Evolutionary conservation across 2,329 filamentous ascomycete genomes (phyloP), one percentile per base, ranked within the genome.

Genomic region (Stagonosporopsis chrysanthemi): DNA sequence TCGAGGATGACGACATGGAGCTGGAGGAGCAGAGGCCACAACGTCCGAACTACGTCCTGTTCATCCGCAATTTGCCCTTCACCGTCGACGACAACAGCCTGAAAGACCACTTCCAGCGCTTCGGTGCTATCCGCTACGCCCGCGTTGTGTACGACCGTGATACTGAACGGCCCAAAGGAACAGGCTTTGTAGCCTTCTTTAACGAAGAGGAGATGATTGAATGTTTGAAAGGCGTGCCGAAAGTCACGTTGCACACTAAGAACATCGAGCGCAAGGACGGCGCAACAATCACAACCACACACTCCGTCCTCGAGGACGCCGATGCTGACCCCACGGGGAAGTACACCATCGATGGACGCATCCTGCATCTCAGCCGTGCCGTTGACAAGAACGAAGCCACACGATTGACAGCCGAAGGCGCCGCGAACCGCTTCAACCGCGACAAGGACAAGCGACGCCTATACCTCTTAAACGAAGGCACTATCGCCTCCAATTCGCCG

Each of bases 51-150:
- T 86, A 86, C 33, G 97, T 93, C 0, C 78, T 98, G 14, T 99
- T 99, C 78, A 85, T 99, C 67, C 91, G 95, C 64, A 99, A 99
- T 72, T 81, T 99, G 12, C 94, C 96, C 0, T 99, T 96, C 76
- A 92, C 90, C 2, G 88, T 88, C 40, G 90, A 90, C 17, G 93
- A 99, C 68, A 89, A 92, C 48, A 84, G 87, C 45, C 85, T 99
- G 41, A 90, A 93, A 72, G 83, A 88, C 47, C 94, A 97, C 74
- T 99, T 99, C 71, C 81, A 82, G n/a, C 83, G 89, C 68, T 98
- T 99, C 69, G 96, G 95, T 24, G 84, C 84, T n/a, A 82, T 97
- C 36, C 86, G 93, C 35, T 99, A 98, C 74, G 95, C 94, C 5
- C 86, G 96, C 63, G 88, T 97, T 9, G 96, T 99, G 35, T 85